Conservation (phyloP, 164 flowering plant genomes). For the Taxillus chinensis region DNA sequence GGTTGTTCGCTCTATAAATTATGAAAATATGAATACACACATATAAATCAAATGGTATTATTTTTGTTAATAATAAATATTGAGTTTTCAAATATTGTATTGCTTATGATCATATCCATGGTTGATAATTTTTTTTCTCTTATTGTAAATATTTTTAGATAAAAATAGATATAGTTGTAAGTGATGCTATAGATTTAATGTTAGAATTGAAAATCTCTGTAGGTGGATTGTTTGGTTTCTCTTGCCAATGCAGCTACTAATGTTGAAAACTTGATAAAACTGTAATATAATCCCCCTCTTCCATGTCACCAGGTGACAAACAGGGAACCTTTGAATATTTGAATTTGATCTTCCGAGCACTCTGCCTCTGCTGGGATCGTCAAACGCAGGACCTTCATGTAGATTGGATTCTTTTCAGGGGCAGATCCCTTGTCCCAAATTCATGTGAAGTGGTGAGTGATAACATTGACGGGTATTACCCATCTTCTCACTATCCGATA, state of each 20-base stretch:
- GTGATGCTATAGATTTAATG: too few relatives aligned
- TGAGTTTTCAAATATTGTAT: too few relatives aligned
- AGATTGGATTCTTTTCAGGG: slow-evolving; percentile 90
- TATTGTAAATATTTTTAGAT: too few relatives aligned
- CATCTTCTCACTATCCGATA: slow-evolving; percentile 90
- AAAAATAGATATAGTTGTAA: too few relatives aligned
- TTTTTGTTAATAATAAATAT: too few relatives aligned
- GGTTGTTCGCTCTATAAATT: too few relatives aligned
- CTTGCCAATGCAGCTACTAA: neutral
- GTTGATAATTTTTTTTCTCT: too few relatives aligned
- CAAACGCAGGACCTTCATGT: slow-evolving; percentile 92
- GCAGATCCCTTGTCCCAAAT: slow-evolving; percentile 72
- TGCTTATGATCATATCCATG: too few relatives aligned
- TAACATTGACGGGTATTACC: slow-evolving; percentile 72
- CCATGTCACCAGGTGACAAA: slow-evolving; percentile 55
- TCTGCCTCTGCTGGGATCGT: slow-evolving; percentile 98
- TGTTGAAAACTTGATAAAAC: neutral
- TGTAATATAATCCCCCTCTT: neutral
- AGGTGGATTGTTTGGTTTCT: too few relatives aligned
- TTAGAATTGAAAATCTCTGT: too few relatives aligned
- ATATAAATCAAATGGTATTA: too few relatives aligned
- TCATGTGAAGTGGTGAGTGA: slow-evolving; percentile 78
- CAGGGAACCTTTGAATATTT: slow-evolving; percentile 77
- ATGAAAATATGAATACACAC: too few relatives aligned
- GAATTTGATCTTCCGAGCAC: slow-evolving; percentile 77